A percentile compares a stretch with the other conserved stretches of the same genome.
These are phyloP conservation scores for Lantana camara DNA, from an alignment of 257 asterid species.

Conservation along the genomic window DNA sequence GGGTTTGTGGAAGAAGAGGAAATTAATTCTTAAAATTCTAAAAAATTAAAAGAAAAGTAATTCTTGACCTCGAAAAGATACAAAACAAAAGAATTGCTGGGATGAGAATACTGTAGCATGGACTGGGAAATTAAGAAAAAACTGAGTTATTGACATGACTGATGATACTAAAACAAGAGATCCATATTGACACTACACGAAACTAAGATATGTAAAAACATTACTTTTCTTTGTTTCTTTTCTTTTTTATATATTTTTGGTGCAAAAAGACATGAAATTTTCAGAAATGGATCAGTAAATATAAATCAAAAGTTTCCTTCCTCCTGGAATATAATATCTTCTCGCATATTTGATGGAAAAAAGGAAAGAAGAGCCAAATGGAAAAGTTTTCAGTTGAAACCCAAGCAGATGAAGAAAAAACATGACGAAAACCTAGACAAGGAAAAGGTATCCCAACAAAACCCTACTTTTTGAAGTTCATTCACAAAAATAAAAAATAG, in stretches of 20 bases:
- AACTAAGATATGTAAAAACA: slow-evolving; percentile 6
- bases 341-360: background rate
- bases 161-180: background rate
- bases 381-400: background rate
- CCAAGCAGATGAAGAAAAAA: background rate
- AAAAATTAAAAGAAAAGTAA: background rate
- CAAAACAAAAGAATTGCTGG: no score
- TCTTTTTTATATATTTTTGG: no score
- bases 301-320: slow-evolving; percentile 37
- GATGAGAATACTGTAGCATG: no score
- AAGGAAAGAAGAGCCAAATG: background rate
- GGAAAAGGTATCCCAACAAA: background rate
- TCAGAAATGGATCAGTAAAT: background rate
- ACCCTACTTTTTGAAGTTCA: slow-evolving; percentile 26
- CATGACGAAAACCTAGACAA: background rate
- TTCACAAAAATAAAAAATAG: background rate
- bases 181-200: background rate
- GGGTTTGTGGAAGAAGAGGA: background rate
- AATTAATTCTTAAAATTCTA: background rate
- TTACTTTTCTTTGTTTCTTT: no score
- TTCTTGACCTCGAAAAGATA: background rate
- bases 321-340: background rate
- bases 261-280: slow-evolving; percentile 12
- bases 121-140: background rate
- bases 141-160: background rate